Conservation (phyloP, 768 basidiomycete genomes). For the Agrocybe chaxingu region DNA sequence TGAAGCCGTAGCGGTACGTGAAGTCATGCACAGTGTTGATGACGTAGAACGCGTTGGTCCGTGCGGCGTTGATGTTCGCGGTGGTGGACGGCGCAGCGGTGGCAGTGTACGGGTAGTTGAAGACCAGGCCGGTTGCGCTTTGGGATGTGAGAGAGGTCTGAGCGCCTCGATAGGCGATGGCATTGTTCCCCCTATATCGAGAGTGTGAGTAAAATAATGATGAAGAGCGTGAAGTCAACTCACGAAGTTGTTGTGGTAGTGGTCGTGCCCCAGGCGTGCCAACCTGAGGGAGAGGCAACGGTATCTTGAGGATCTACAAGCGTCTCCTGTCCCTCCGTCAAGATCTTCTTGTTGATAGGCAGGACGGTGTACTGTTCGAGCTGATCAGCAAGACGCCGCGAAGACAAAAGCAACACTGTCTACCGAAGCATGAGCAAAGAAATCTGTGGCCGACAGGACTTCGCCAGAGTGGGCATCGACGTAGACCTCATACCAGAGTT, state of each 20-base stretch:
- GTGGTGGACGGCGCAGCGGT: constrained; percentile 28
- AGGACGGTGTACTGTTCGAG: constrained; percentile 38
- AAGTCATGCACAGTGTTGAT: constrained; percentile 56
- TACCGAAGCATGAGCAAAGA: constrained; percentile 37
- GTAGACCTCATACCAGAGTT: constrained; percentile 55
- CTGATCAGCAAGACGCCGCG: no score
- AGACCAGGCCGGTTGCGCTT: constrained; percentile 33
- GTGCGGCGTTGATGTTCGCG: constrained; percentile 47
- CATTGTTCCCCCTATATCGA: constrained; percentile 28
- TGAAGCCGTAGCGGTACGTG: constrained; percentile 43
- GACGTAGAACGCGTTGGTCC: constrained; percentile 53
- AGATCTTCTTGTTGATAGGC: constrained; percentile 44
- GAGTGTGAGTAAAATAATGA: background rate
- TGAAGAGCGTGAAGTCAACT: background rate
- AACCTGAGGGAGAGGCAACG: constrained; percentile 46
- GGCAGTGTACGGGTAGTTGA: constrained; percentile 33
- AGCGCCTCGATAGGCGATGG: constrained; percentile 24
- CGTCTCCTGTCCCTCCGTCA: constrained; percentile 42
- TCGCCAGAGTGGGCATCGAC: constrained; percentile 50
- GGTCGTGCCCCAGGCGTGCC: constrained; percentile 30
- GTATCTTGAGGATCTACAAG: constrained; percentile 48
- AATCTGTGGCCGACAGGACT: constrained; percentile 45
- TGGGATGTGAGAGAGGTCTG: constrained; percentile 28
- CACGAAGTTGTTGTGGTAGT: constrained; percentile 1
- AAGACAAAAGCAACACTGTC: background rate